Percentiles rank a stretch among this genome's conserved stretches.
Conservation (phyloP, 2,329 filamentous ascomycete species). For the Botrytis fragariae region DNA sequence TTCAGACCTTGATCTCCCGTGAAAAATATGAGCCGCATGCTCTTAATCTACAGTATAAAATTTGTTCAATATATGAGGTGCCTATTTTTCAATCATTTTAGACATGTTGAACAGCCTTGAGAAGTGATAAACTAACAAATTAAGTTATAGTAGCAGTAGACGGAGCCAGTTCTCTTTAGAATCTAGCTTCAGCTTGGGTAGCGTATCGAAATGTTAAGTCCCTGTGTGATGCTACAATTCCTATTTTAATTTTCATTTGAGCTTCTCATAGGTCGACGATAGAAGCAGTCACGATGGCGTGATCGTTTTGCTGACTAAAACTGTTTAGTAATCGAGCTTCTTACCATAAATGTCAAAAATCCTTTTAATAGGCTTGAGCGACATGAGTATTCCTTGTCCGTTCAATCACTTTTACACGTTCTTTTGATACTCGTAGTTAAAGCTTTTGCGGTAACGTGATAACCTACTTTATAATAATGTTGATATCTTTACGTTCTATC, state of each 20-base stretch:
- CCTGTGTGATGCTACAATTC: background rate
- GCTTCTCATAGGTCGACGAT: background rate
- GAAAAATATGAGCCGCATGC: background rate
- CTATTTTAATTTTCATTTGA: background rate
- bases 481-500: background rate
- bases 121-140: background rate
- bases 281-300: background rate
- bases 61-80: background rate
- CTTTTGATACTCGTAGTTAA: background rate
- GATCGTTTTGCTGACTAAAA: constrained; percentile 5
- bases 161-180: background rate
- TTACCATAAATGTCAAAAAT: background rate
- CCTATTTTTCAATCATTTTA: background rate
- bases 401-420: background rate
- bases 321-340: background rate
- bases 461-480: background rate
- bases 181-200: background rate
- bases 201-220: background rate
- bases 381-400: background rate
- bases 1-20: background rate
- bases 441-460: background rate
- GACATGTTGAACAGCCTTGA: background rate
- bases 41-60: background rate
- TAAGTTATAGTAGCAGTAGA: background rate
- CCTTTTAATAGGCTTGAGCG: background rate